A percentile compares a stretch with the other conserved stretches of the same genome.
These are phyloP conservation scores for Leptodontidium sp. DNA, from an alignment of 2,329 filamentous ascomycete species.

Conservation along the genomic window DNA sequence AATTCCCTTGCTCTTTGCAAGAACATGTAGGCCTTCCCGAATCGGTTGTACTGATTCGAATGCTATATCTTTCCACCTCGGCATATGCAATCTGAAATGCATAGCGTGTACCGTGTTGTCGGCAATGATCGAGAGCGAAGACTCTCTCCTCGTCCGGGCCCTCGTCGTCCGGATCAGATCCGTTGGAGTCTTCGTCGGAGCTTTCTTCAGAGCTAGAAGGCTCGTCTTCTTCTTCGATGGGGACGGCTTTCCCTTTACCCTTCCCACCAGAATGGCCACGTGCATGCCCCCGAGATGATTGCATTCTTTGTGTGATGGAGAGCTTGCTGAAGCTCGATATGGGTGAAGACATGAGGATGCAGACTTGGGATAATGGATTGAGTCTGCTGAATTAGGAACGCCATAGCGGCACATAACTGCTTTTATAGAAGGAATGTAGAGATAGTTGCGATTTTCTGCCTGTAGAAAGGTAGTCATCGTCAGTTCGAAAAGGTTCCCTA, in stretches of 20 bases:
- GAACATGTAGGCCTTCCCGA: slow-evolving; percentile 35
- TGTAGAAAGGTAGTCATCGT: slow-evolving; percentile 33
- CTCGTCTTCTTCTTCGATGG: neutral
- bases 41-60: slow-evolving; percentile 38
- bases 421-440: slow-evolving; percentile 39
- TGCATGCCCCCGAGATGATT: slow-evolving; percentile 34
- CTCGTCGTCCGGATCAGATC: slow-evolving; percentile 26
- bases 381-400: slow-evolving; percentile 25
- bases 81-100: slow-evolving; percentile 45
- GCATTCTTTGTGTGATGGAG: slow-evolving; percentile 42
- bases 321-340: slow-evolving; percentile 44
- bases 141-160: slow-evolving; percentile 28
- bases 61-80: slow-evolving; percentile 37
- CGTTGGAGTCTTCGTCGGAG: slow-evolving; percentile 29
- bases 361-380: slow-evolving; percentile 4
- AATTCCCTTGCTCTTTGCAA: slow-evolving; percentile 35
- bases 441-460: slow-evolving; percentile 35
- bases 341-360: slow-evolving; percentile 44
- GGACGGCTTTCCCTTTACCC: slow-evolving; percentile 35
- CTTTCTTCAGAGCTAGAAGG: slow-evolving; percentile 24
- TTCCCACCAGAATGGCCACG: slow-evolving; percentile 28
- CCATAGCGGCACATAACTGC: slow-evolving; percentile 37
- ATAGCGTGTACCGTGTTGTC: slow-evolving; percentile 37
- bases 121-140: slow-evolving; percentile 42
- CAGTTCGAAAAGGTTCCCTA: slow-evolving; percentile 36